These are phyloP conservation scores for Komagataella phaffii DNA, from an alignment of 805 yeast species.

Conservation along the genomic window DNA sequence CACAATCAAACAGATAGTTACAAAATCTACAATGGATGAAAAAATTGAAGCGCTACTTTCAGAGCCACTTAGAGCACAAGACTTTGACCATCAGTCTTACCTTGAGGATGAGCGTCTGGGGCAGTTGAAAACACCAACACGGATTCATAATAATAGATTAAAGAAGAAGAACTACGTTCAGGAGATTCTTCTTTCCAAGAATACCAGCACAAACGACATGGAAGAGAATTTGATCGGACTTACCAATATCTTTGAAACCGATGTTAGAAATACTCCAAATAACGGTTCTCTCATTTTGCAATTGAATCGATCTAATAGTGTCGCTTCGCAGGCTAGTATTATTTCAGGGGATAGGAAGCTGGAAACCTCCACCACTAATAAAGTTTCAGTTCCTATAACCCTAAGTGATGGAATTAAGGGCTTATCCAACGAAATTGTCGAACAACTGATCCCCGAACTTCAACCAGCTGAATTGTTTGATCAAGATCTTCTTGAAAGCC, in stretches of 20 bases:
- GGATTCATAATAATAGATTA: constrained; percentile 6
- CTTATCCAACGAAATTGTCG: constrained; percentile 9
- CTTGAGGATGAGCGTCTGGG: constrained; percentile 13
- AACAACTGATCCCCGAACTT: constrained; percentile 3
- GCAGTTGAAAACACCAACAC: constrained; percentile 7
- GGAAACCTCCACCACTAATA: constrained; percentile 9
- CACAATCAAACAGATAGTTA: not conserved
- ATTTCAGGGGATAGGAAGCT: constrained; percentile 14
- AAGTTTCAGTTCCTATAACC: constrained; percentile 6
- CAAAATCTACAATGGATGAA: constrained; percentile 21
- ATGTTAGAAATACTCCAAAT: constrained; percentile 16
- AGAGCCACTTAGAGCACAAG: constrained; percentile 5
- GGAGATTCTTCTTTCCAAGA: constrained; percentile 4
- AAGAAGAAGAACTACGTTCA: constrained; percentile 8
- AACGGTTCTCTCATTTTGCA: constrained; percentile 11
- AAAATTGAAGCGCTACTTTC: constrained; percentile 29
- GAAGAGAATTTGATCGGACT: constrained; percentile 16
- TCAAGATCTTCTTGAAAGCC: not conserved
- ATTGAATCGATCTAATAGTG: constrained; percentile 15
- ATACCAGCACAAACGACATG: constrained; percentile 6
- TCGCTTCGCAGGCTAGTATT: constrained; percentile 15
- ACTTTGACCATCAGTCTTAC: constrained; percentile 15
- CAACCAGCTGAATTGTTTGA: not conserved
- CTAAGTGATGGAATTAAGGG: constrained; percentile 11
- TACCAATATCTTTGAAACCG: constrained; percentile 18